These are phyloP conservation scores for Paramecium caudatum DNA, from an alignment of 73 alveolate species.

Conservation along the genomic window DNA sequence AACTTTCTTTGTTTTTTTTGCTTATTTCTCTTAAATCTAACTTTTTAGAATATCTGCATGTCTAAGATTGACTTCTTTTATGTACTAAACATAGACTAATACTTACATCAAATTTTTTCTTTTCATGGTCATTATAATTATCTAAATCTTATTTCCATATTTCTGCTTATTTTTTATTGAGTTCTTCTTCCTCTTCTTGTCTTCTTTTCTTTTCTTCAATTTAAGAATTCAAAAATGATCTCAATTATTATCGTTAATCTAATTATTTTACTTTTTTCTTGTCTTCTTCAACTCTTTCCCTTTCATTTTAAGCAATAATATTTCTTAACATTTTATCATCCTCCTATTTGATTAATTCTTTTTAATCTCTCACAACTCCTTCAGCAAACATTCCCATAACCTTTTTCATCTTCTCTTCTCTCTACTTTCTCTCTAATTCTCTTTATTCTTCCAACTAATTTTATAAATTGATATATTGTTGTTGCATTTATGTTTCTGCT, in stretches of 20 bases:
- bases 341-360: conserved; percentile 74
- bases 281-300: conserved; percentile 72
- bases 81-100: background rate
- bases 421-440: conserved; percentile 74
- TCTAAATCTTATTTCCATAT: conserved; percentile 76
- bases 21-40: conserved; percentile 56
- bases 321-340: conserved; percentile 76
- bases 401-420: conserved; percentile 76
- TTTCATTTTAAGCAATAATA: conserved; percentile 70
- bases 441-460: conserved; percentile 73
- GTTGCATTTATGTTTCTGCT: conserved; percentile 68
- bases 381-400: conserved; percentile 79
- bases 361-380: conserved; percentile 75
- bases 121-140: conserved; percentile 74
- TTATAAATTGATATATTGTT: conserved; percentile 64
- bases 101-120: conserved; percentile 67
- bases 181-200: conserved; percentile 70
- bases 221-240: conserved; percentile 70
- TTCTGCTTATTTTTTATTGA: conserved; percentile 76
- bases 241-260: conserved; percentile 65
- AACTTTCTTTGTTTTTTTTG: conserved; percentile 24
- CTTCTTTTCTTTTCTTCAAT: conserved; percentile 74
- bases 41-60: conserved; percentile 71
- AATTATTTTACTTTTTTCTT: conserved; percentile 47
- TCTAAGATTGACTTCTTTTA: conserved; percentile 73